phyloP scores from a whole-genome alignment of 768 basidiomycete genomes.

The Asterophora parasitica region DNA sequence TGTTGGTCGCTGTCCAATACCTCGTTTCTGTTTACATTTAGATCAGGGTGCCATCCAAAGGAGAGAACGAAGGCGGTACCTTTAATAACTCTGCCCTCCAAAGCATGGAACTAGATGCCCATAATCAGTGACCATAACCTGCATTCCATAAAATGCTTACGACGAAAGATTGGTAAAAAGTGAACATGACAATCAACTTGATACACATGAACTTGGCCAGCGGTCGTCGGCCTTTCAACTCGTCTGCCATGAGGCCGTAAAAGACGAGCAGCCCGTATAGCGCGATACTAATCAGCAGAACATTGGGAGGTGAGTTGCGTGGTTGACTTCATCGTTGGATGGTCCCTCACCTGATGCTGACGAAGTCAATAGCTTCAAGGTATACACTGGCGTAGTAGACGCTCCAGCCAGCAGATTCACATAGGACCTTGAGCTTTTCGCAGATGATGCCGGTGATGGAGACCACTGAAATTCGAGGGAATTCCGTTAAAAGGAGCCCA shows the following conservation, averaged over 20 bases:
- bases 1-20: slow-evolving; percentile 82
- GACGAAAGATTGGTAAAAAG: slow-evolving; percentile 81
- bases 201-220: slow-evolving; percentile 83
- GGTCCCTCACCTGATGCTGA: slow-evolving; percentile 65
- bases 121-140: background rate
- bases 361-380: slow-evolving; percentile 67
- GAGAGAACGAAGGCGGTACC: slow-evolving; percentile 26
- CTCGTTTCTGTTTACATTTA: slow-evolving; percentile 44
- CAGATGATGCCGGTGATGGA: slow-evolving; percentile 80
- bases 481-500: background rate
- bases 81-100: slow-evolving; percentile 69
- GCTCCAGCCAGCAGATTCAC: slow-evolving; percentile 56
- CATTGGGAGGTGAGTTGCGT: background rate
- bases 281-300: slow-evolving; percentile 49
- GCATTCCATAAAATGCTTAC: slow-evolving; percentile 32
- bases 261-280: slow-evolving; percentile 83
- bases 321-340: background rate
- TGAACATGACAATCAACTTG: slow-evolving; percentile 84
- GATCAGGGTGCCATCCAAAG: background rate
- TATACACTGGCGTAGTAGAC: slow-evolving; percentile 64
- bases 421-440: slow-evolving; percentile 63
- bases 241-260: slow-evolving; percentile 76
- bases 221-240: slow-evolving; percentile 71
- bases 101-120: slow-evolving; percentile 49
- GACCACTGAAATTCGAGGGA: slow-evolving; percentile 29